Evolutionary conservation across 768 basidiomycete species (phyloP).

Genomic region (Suillus placidus): DNA sequence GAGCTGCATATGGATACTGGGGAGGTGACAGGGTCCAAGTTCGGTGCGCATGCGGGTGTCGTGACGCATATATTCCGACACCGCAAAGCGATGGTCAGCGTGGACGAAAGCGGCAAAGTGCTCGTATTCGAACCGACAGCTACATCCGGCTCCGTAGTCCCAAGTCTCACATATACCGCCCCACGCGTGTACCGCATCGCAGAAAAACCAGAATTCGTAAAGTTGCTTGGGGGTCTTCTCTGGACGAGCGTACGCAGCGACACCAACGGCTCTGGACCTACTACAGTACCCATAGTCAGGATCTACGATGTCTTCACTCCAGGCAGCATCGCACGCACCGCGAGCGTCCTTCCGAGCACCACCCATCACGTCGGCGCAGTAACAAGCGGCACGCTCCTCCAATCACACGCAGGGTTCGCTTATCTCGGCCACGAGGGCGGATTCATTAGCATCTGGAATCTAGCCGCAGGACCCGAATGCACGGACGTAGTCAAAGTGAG

Average conservation of each 20-base stretch:
- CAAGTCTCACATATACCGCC: constrained; percentile 49
- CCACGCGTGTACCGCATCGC: constrained; percentile 68
- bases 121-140: constrained; percentile 66
- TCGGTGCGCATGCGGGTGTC: constrained; percentile 63
- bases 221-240: constrained; percentile 70
- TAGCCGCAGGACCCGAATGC: constrained; percentile 60
- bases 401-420: constrained; percentile 63
- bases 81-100: constrained; percentile 68
- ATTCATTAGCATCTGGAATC: constrained; percentile 79
- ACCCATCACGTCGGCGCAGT: constrained; percentile 80
- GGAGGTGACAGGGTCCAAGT: constrained; percentile 55
- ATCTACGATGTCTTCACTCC: constrained; percentile 77
- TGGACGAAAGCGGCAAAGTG: constrained; percentile 87
- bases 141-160: constrained; percentile 37
- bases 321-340: constrained; percentile 53
- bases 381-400: constrained; percentile 76
- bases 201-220: constrained; percentile 83
- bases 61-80: constrained; percentile 78
- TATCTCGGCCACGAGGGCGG: constrained; percentile 95
- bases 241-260: constrained; percentile 78
- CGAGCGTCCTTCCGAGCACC: constrained; percentile 44
- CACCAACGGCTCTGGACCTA: constrained; percentile 41
- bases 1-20: constrained; percentile 79
- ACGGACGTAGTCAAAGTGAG: constrained; percentile 79
- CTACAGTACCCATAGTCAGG: constrained; percentile 71